Evolutionary conservation across 768 basidiomycete species (phyloP).

Genomic region (Collybiopsis confluens): DNA sequence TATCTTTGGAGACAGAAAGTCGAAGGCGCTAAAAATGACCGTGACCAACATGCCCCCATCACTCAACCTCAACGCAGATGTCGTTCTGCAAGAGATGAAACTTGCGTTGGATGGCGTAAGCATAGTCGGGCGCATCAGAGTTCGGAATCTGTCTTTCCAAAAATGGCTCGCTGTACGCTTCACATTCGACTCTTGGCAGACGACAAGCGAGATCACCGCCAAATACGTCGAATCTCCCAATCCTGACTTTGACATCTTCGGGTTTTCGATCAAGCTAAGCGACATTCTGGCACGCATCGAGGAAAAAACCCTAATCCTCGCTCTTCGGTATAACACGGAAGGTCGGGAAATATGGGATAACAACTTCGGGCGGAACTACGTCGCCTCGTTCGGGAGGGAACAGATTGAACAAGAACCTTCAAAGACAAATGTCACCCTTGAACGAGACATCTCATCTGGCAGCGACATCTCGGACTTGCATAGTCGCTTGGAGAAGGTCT

Average conservation of each 20-base stretch:
- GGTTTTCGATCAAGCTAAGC: constrained; percentile 70
- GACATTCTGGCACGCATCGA: constrained; percentile 76
- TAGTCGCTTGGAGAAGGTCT: constrained; percentile 65
- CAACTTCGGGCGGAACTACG: constrained; percentile 76
- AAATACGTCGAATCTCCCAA: constrained; percentile 52
- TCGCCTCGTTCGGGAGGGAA: constrained; percentile 56
- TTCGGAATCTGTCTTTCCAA: constrained; percentile 82
- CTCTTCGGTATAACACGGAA: constrained; percentile 65
- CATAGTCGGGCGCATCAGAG: constrained; percentile 71
- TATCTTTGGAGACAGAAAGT: constrained; percentile 46
- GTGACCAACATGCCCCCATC: constrained; percentile 63
- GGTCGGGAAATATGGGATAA: constrained; percentile 92
- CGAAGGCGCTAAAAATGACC: constrained; percentile 48
- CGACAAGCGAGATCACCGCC: constrained; percentile 88
- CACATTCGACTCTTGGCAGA: constrained; percentile 94
- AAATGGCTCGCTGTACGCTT: constrained; percentile 89
- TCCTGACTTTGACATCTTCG: constrained; percentile 65
- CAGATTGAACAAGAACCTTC: constrained; percentile 15
- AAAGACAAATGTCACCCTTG: constrained; percentile 22
- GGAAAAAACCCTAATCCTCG: constrained; percentile 78
- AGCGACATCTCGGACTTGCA: constrained; percentile 58
- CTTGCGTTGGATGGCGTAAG: constrained; percentile 47
- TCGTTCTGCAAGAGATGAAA: constrained; percentile 52
- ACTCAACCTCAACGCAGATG: constrained; percentile 34
- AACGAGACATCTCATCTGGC: constrained; percentile 30